Evolutionary conservation across 257 asterid genomes (phyloP), one percentile per base, ranked within the genome.

Genomic region (Thymus quinquecostatus): DNA sequence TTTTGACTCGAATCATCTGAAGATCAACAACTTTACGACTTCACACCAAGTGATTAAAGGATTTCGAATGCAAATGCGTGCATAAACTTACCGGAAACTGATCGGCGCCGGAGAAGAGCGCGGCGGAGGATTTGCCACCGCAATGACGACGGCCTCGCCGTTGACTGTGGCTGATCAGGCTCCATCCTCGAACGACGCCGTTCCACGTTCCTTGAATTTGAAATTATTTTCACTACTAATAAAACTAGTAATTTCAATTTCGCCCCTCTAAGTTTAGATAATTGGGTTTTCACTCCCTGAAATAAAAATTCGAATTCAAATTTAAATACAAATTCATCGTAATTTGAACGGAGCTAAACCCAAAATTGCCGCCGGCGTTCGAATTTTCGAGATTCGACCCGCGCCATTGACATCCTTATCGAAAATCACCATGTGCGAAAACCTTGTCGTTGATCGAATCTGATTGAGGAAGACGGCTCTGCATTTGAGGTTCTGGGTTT

Each of bases 101-200:
- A 76, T 14, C 86, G 74, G 30, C 82, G 80, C 75, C 82, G 83
- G 69, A 75, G 85, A 75, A 92, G 85, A 60, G 95, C 92, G 32
- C 86, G 92, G 53, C 97, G 91, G 75, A 90, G 90, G 57, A 92
- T 88, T 71, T 79, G 75, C 98, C 98, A 92, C 33, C 97, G 85
- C 74, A 88, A 78, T 45, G 95, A 78, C 32, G 97, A 82, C 12
- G 87, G 75, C 41, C 44, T 83, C 53, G 86, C 78, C 38, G 71
- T 62, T 63, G 79, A 34, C 30, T 38, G 77, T 28, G 78, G 27
- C 61, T 12, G 68, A 60, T 43, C 70, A 38, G 74, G 34, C 65
- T 77, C 77, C 89, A 77, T 79, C 40, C 6, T 3, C 1, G 14
- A 12, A 13, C 68, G 75, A 68, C 64, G 73, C 47, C 70, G 77